phyloP scores from a whole-genome alignment of 148 eudicot species.

The Cornus suecica region DNA sequence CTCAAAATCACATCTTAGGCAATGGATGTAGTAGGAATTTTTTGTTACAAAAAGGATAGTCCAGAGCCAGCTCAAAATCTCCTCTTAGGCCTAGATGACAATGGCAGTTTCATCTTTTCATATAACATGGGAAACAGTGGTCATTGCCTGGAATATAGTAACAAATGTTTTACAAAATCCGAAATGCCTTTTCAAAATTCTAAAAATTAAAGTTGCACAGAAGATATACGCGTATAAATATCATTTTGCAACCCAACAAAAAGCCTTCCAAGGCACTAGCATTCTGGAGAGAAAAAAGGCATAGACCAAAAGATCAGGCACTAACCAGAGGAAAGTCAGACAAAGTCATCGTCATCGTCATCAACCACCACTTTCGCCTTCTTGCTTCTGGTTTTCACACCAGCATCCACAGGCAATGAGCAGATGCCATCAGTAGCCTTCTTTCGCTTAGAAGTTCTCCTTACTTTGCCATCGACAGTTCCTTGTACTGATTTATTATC shows the following conservation, averaged over 20 bases:
- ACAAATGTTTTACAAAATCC: not conserved
- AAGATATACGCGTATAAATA: not conserved
- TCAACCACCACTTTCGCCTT: conserved; percentile 22
- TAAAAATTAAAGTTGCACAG: not conserved
- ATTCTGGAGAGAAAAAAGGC: not conserved
- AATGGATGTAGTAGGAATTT: too few relatives aligned
- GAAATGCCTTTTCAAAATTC: not conserved
- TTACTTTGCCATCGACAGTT: conserved; percentile 9
- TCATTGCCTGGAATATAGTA: not conserved
- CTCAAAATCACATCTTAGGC: too few relatives aligned
- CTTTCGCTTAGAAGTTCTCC: conserved; percentile 28
- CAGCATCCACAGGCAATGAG: conserved; percentile 8
- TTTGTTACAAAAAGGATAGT: too few relatives aligned
- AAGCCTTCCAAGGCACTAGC: not conserved
- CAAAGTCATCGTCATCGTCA: conserved; percentile 11
- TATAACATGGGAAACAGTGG: not conserved
- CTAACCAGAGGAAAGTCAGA: not conserved
- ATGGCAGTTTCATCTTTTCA: not conserved
- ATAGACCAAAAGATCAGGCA: not conserved
- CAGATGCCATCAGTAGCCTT: conserved; percentile 13
- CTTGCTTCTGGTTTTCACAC: conserved; percentile 19
- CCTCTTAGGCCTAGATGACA: too few relatives aligned
- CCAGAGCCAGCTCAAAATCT: not conserved
- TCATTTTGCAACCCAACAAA: not conserved
- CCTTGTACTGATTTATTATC: conserved; percentile 7